phyloP scores from a whole-genome alignment of 352 stramenopile genomes.

The Phytophthora pistaciae region DNA sequence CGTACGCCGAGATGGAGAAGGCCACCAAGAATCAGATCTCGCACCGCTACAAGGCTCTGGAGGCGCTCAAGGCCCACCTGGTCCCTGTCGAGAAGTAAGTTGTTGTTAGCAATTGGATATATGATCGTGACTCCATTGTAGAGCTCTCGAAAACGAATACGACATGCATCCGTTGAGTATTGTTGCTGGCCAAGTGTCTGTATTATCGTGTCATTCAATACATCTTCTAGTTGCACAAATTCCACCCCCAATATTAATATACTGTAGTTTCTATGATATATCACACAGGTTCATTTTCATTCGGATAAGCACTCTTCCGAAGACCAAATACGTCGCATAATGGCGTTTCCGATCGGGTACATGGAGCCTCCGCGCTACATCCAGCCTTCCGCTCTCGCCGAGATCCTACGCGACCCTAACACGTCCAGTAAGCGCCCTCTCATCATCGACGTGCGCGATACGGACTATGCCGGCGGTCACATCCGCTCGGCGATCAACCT shows the following conservation, averaged over 20 bases:
- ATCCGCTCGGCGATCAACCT: slow-evolving; percentile 84
- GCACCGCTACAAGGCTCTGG: slow-evolving; percentile 88
- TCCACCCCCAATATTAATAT: not conserved
- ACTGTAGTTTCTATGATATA: not conserved
- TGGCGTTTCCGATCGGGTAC: slow-evolving; percentile 41
- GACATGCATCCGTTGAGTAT: slow-evolving; percentile 3
- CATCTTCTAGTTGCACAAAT: not conserved
- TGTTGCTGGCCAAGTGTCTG: not conserved
- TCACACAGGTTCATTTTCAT: slow-evolving; percentile 5
- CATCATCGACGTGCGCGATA: slow-evolving; percentile 84
- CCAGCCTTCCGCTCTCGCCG: slow-evolving; percentile 58
- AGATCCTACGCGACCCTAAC: slow-evolving; percentile 51
- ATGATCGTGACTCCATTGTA: slow-evolving; percentile 3
- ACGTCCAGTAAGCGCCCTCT: slow-evolving; percentile 43
- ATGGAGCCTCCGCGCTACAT: slow-evolving; percentile 56
- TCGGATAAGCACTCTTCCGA: not conserved
- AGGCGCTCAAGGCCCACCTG: slow-evolving; percentile 64
- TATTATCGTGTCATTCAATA: not conserved
- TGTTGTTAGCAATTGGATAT: slow-evolving; percentile 5
- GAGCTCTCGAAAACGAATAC: slow-evolving; percentile 13
- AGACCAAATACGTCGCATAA: not conserved
- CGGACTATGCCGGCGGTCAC: slow-evolving; percentile 77
- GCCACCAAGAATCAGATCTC: slow-evolving; percentile 92
- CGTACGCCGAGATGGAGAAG: slow-evolving; percentile 94
- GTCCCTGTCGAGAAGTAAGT: slow-evolving; percentile 31